Conservation (phyloP, 129 eudicot genomes). For the Escallonia herrerae region DNA sequence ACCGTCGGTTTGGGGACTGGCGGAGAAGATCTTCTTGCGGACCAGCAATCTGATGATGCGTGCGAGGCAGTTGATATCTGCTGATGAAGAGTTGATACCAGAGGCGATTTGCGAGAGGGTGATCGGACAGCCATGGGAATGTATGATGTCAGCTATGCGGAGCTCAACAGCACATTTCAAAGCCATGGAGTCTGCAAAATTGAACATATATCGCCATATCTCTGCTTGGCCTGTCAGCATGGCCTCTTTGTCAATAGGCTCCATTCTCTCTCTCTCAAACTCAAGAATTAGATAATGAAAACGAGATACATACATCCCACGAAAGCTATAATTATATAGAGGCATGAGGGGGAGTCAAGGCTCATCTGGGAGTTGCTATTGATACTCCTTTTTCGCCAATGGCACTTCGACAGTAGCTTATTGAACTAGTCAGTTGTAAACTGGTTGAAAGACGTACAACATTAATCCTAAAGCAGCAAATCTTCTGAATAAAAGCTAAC, state of each 20-base stretch:
- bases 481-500: too few species aligned
- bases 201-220: constrained; percentile 12
- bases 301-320: too few species aligned
- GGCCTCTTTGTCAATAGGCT: constrained; percentile 1
- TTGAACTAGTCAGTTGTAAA: too few species aligned
- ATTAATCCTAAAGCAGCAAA: too few species aligned
- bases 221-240: constrained; percentile 23
- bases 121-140: constrained; percentile 24
- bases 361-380: too few species aligned
- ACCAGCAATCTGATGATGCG: constrained; percentile 35
- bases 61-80: constrained; percentile 11
- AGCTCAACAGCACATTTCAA: constrained; percentile 39
- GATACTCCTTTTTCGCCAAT: too few species aligned
- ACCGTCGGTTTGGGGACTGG: background rate
- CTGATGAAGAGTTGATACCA: constrained; percentile 12
- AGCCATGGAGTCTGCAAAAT: constrained; percentile 29
- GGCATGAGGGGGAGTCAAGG: too few species aligned
- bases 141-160: constrained; percentile 35
- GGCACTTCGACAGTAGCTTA: too few species aligned
- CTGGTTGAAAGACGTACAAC: too few species aligned
- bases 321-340: too few species aligned
- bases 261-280: background rate
- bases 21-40: constrained; percentile 15
- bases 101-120: constrained; percentile 25
- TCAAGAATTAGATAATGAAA: too few species aligned